Conservation (phyloP, 2,329 filamentous ascomycete genomes). For the Microcyclospora tardicrescens region DNA sequence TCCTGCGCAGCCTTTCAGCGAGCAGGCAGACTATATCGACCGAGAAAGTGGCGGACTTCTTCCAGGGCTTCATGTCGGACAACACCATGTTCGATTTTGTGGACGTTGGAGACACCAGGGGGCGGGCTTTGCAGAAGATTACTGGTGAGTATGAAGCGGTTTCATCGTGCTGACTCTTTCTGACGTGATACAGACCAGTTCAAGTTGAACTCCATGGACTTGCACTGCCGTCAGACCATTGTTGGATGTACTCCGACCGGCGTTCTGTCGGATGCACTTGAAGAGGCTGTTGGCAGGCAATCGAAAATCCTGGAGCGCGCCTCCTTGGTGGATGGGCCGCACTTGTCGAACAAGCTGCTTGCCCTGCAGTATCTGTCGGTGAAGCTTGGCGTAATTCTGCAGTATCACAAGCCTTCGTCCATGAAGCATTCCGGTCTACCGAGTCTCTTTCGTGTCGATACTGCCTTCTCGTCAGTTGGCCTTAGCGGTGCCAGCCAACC, state of each 20-base stretch:
- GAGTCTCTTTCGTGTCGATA: not conserved
- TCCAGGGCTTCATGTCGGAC: slow-evolving; percentile 40
- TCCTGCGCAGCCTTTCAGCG: slow-evolving; percentile 20
- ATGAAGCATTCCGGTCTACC: no score
- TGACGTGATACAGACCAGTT: slow-evolving; percentile 35
- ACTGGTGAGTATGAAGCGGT: slow-evolving; percentile 25
- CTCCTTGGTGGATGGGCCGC: slow-evolving; percentile 43
- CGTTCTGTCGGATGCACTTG: no score
- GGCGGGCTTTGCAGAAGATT: slow-evolving; percentile 46
- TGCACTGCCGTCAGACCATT: slow-evolving; percentile 48
- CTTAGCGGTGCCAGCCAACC: slow-evolving; percentile 18
- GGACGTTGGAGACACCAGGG: slow-evolving; percentile 47
- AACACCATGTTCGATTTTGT: slow-evolving; percentile 47
- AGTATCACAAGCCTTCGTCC: no score
- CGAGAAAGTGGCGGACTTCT: not conserved
- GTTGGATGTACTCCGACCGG: slow-evolving; percentile 31
- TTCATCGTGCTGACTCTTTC: slow-evolving; percentile 5
- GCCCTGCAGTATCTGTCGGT: slow-evolving; percentile 37
- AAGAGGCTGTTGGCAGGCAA: slow-evolving; percentile 15
- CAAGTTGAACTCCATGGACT: slow-evolving; percentile 42
- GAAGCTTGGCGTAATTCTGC: slow-evolving; percentile 31
- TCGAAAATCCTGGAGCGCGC: slow-evolving; percentile 32
- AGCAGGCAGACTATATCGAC: slow-evolving; percentile 6
- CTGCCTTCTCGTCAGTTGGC: slow-evolving; percentile 16
- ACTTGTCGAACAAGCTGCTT: slow-evolving; percentile 42